These are phyloP conservation scores for Elongisporangium anandrum DNA, from an alignment of 352 stramenopile genomes.

Conservation along the genomic window DNA sequence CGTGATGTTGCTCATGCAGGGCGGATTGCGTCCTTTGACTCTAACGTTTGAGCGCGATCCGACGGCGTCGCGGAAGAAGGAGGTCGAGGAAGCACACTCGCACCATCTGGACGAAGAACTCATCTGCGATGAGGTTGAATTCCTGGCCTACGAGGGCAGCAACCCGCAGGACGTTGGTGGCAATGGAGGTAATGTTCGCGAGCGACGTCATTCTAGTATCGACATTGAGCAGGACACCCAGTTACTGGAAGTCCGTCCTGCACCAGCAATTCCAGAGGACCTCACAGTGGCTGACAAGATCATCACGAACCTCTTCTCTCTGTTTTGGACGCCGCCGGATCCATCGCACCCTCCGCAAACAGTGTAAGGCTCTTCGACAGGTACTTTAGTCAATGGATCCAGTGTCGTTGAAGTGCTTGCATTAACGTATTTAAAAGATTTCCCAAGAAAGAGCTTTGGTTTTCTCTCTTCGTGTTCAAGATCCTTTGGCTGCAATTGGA, in stretches of 20 bases:
- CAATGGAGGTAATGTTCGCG: neutral
- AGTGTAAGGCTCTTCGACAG: constrained; percentile 15
- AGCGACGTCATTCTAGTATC: constrained; percentile 2
- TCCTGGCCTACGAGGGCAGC: neutral
- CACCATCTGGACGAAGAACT: constrained; percentile 57
- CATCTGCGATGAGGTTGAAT: constrained; percentile 27
- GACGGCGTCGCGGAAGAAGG: constrained; percentile 3
- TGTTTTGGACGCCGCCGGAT: constrained; percentile 70
- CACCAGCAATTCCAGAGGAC: constrained; percentile 15
- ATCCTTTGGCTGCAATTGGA: no score
- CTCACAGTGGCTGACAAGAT: constrained; percentile 72
- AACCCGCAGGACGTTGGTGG: neutral
- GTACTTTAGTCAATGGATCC: neutral
- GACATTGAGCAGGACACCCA: neutral
- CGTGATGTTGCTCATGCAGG: constrained; percentile 78
- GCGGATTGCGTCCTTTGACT: constrained; percentile 67
- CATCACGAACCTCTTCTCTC: constrained; percentile 82
- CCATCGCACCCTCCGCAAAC: constrained; percentile 27
- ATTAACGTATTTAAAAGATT: neutral
- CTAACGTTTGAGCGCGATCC: constrained; percentile 65
- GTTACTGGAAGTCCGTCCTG: neutral
- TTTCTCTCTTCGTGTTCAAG: no score
- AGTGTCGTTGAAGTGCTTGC: neutral
- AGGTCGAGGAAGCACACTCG: neutral
- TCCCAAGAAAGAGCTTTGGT: neutral